phyloP scores from a whole-genome alignment of 139 green algal genomes.

The Zygnema cylindricum region DNA sequence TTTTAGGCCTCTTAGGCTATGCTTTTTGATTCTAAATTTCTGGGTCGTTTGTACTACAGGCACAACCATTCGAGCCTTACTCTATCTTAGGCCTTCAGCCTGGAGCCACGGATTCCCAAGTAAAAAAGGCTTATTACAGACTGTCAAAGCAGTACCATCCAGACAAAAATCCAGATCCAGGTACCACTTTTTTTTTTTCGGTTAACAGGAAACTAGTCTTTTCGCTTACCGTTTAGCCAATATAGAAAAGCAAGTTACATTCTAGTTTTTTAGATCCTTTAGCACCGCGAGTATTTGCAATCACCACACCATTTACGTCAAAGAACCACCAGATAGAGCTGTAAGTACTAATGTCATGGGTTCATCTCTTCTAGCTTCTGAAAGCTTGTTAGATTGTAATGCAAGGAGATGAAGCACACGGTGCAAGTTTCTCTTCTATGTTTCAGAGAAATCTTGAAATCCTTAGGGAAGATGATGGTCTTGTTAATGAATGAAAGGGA shows the following conservation, averaged over 20 bases:
- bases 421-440: too few species aligned
- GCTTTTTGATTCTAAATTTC: too few species aligned
- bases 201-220: background rate
- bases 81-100: slow-evolving; percentile 50
- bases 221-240: background rate
- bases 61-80: slow-evolving; percentile 58
- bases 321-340: too few species aligned
- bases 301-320: too few species aligned
- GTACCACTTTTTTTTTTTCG: slow-evolving; percentile 39
- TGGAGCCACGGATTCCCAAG: slow-evolving; percentile 42
- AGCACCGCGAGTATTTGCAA: background rate
- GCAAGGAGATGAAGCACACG: too few species aligned
- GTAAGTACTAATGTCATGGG: too few species aligned
- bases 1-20: too few species aligned
- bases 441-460: too few species aligned
- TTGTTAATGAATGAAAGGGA: too few species aligned
- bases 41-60: slow-evolving; percentile 4
- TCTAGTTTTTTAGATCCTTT: background rate
- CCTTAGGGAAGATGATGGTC: too few species aligned
- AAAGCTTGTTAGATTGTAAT: too few species aligned
- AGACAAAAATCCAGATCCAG: slow-evolving; percentile 69
- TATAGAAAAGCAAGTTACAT: background rate
- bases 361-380: too few species aligned
- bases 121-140: slow-evolving; percentile 59
- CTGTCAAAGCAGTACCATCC: slow-evolving; percentile 66